Evolutionary conservation across 495 filamentous ascomycete species (phyloP).

Genomic region (Xanthoparmelia taractica): DNA sequence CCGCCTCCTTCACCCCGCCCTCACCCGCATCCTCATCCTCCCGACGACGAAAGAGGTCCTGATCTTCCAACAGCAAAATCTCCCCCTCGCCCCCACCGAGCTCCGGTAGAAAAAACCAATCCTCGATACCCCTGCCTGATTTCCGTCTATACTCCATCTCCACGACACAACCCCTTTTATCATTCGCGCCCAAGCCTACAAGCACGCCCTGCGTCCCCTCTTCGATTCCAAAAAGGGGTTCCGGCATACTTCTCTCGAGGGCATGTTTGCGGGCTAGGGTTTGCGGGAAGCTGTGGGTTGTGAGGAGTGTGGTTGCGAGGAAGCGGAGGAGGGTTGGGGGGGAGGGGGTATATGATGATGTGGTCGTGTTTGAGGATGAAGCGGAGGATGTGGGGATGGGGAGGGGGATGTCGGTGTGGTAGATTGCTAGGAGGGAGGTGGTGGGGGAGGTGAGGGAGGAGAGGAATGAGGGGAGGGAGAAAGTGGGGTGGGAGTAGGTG

Average conservation of each 20-base stretch:
- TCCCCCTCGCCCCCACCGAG: slow-evolving; percentile 15
- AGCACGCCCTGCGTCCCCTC: slow-evolving; percentile 71
- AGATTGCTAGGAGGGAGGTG: slow-evolving; percentile 52
- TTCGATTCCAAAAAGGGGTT: slow-evolving; percentile 67
- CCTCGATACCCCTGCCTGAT: slow-evolving; percentile 66
- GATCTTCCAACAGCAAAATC: slow-evolving; percentile 70
- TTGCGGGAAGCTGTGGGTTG: slow-evolving; percentile 58
- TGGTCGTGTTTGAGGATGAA: slow-evolving; percentile 27
- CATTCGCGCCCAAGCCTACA: slow-evolving; percentile 40
- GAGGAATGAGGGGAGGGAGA: slow-evolving; percentile 46
- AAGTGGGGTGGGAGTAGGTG: slow-evolving; percentile 27
- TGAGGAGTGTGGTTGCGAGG: slow-evolving; percentile 61
- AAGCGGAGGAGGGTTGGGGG: slow-evolving; percentile 55
- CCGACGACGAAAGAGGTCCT: slow-evolving; percentile 53
- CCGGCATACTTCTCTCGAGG: slow-evolving; percentile 56
- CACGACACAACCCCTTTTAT: slow-evolving; percentile 56
- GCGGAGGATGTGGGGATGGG: slow-evolving; percentile 18
- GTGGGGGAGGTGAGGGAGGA: slow-evolving; percentile 43
- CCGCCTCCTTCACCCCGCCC: slow-evolving; percentile 45
- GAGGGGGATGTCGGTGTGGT: slow-evolving; percentile 59
- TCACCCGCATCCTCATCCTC: slow-evolving; percentile 38
- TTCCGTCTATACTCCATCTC: slow-evolving; percentile 79
- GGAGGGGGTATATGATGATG: slow-evolving; percentile 59
- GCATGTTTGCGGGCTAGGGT: slow-evolving; percentile 59
- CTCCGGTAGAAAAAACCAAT: slow-evolving; percentile 62